Evolutionary conservation across 352 stramenopile species (phyloP), one percentile per base, ranked within the genome.

Genomic region (Globisporangium ultimum): DNA sequence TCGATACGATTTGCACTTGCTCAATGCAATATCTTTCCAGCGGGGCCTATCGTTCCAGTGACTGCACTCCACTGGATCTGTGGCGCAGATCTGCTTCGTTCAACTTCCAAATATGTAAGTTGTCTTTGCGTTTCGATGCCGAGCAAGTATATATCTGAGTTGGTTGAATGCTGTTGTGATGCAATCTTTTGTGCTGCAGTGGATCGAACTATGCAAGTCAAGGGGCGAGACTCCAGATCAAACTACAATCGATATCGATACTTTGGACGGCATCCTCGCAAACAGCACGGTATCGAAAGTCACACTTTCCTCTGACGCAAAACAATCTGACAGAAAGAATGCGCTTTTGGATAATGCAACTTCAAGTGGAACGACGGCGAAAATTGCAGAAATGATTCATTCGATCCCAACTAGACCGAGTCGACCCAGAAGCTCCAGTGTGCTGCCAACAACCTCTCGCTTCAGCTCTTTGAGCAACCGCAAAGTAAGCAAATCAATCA

Each of bases 1-100:
- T 90, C 80, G 7, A 24, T 85, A 24, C 71, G 80, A 17, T 78
- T 86, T 32, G 78, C 74, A 6, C 57, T 89, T 21, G 68, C 78
- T 11, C 68, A 84, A 32, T 68, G 57, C n/a, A 78, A 76, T 38
- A 61, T 83, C 21, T 87, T 74, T 17, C 69, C 76, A 7, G 22
- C 61, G 18, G 60, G 47, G 0, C 67, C 75, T 13, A 41, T 68
- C 5, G 63, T 88, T 21, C 55, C 72, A 18, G 15, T 71, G 21
- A 67, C 60, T 24, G 64, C 56, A 21, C 61, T 88, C 5, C 22
- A 52, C 32, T 57, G 46, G 9, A 53, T 88, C n/a, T 81, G 73
- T 43, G 69, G 61, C 3, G 49, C 67, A 34, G 70, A 78, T 13
- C 34, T 85, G 5, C 51, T 84, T 22, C 52, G 64, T 10, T 64